Percentiles rank a stretch among this genome's conserved stretches.
Evolutionary conservation across 306 rosid species (phyloP).

Genomic region (Sesbania bispinosa): DNA sequence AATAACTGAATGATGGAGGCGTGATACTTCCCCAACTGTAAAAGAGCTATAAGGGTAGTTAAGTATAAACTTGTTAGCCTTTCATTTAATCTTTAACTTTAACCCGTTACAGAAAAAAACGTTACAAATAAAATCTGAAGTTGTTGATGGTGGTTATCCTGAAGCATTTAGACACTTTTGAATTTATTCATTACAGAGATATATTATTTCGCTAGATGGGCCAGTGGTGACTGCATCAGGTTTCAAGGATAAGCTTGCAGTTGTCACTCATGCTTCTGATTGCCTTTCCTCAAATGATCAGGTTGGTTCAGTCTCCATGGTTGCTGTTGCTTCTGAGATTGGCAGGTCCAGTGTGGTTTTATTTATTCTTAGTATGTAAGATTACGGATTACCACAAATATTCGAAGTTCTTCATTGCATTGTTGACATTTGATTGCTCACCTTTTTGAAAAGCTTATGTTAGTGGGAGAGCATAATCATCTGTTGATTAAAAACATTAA

Average conservation of each 20-base stretch:
- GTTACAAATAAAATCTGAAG: neutral
- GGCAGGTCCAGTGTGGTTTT: neutral
- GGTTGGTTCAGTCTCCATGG: conserved; percentile 42
- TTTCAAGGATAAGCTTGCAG: conserved; percentile 74
- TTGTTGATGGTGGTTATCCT: neutral
- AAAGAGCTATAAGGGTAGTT: conserved; percentile 13
- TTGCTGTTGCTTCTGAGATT: conserved; percentile 8
- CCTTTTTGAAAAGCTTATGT: neutral
- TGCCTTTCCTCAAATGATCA: conserved; percentile 73
- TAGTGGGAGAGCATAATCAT: conserved; percentile 4
- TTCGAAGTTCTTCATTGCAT: neutral
- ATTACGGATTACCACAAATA: neutral
- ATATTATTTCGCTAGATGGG: conserved; percentile 75
- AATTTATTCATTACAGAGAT: conserved; percentile 54
- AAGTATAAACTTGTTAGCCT: neutral
- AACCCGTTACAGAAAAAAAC: no score
- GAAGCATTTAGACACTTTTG: conserved; percentile 21
- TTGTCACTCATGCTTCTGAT: conserved; percentile 78
- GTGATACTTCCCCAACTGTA: neutral
- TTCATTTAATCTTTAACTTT: neutral
- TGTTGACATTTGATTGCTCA: neutral
- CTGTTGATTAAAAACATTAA: neutral
- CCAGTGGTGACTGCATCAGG: conserved; percentile 95
- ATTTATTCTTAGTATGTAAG: neutral
- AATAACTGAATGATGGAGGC: neutral